Evolutionary conservation across 2,329 filamentous ascomycete genomes (phyloP).

Genomic region (Elsinoe necatrix): DNA sequence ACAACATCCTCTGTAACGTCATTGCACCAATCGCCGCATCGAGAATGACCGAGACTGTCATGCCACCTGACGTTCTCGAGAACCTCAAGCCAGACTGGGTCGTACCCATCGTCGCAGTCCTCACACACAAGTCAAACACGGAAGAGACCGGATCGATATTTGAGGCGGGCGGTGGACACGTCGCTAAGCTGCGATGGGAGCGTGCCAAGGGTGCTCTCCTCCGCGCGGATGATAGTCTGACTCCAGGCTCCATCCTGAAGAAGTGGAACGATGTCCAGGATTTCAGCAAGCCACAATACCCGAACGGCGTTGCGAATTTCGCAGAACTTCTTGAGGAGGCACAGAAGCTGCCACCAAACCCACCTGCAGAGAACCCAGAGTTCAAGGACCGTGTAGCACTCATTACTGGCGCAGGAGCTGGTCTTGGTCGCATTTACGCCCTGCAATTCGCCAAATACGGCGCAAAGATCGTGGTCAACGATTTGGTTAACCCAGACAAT

Average conservation of each 20-base stretch:
- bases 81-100: constrained; percentile 89
- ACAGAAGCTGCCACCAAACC: constrained; percentile 64
- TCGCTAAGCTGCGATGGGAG: constrained; percentile 94
- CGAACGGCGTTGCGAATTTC: constrained; percentile 79
- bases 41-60: constrained; percentile 89
- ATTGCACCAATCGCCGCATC: constrained; percentile 93
- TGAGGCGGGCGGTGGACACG: constrained; percentile 84
- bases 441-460: constrained; percentile 79
- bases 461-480: constrained; percentile 85
- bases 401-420: constrained; percentile 79
- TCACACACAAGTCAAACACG: constrained; percentile 78
- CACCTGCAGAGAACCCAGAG: constrained; percentile 63
- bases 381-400: constrained; percentile 80
- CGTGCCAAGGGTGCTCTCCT: constrained; percentile 79
- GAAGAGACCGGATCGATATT: constrained; percentile 82
- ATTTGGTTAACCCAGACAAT: constrained; percentile 82
- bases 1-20: constrained; percentile 93
- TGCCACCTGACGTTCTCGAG: constrained; percentile 86
- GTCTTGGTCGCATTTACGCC: constrained; percentile 84
- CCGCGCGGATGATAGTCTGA: constrained; percentile 81
- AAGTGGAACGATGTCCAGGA: constrained; percentile 85
- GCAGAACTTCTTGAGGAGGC: constrained; percentile 76
- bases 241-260: constrained; percentile 75
- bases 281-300: constrained; percentile 77
- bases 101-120: constrained; percentile 79